phyloP scores from a whole-genome alignment of 2,329 filamentous ascomycete species.

The Zymoseptoria pseudotritici region DNA sequence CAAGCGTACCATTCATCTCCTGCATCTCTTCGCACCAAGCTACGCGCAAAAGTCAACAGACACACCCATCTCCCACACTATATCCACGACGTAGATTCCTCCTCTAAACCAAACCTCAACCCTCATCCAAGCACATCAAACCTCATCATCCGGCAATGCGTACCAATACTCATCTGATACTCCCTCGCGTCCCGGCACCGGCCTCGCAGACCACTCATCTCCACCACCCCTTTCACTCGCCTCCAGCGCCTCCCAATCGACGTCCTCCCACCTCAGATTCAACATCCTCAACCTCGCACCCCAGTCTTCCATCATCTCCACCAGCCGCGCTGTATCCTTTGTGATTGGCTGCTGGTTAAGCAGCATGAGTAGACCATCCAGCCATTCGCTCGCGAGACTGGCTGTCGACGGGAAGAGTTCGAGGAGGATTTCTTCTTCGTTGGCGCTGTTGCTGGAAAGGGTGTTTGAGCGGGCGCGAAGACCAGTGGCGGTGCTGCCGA shows the following conservation, averaged over 20 bases:
- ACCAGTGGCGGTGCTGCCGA: conserved; percentile 44
- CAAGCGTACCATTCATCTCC: not conserved
- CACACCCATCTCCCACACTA: not conserved
- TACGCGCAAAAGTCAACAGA: not conserved
- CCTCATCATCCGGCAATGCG: conserved; percentile 42
- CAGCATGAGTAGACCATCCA: conserved; percentile 91
- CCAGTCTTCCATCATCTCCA: conserved; percentile 79
- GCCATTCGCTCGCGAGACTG: conserved; percentile 86
- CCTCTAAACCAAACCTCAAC: not conserved
- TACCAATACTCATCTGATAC: conserved; percentile 93
- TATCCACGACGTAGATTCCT: not conserved
- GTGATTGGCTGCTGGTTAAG: conserved; percentile 94
- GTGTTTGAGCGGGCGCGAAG: conserved; percentile 1
- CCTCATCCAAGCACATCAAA: not conserved
- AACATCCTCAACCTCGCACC: conserved; percentile 86
- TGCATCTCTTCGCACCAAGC: not conserved
- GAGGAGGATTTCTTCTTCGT: conserved; percentile 62
- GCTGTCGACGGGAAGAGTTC: conserved; percentile 76
- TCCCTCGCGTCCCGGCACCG: conserved; percentile 71
- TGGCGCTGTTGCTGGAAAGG: not conserved
- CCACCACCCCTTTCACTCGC: conserved; percentile 16
- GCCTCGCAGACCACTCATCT: conserved; percentile 28
- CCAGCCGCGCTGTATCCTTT: conserved; percentile 86
- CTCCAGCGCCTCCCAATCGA: conserved; percentile 43
- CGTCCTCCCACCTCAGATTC: conserved; percentile 83